phyloP scores from a whole-genome alignment of 163 green algal species.

The Scenedesmus sp. region DNA sequence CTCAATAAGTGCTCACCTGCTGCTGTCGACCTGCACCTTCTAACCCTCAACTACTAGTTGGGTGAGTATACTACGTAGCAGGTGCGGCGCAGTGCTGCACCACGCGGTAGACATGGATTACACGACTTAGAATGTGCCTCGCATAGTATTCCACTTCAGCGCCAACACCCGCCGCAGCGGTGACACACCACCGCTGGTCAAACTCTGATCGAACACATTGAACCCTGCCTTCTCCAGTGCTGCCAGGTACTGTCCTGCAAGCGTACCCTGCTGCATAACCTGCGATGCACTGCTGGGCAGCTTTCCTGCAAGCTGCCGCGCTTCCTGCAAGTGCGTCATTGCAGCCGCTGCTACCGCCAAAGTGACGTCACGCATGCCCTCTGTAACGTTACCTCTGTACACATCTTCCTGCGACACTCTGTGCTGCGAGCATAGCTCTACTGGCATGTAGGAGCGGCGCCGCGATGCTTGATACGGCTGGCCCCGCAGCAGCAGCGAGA shows the following conservation, averaged over 20 bases:
- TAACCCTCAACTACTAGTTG: too few relatives aligned
- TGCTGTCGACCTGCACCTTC: too few relatives aligned
- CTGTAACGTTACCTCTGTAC: constrained; percentile 65
- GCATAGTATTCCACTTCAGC: constrained; percentile 72
- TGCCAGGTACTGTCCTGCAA: constrained; percentile 73
- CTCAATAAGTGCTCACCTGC: too few relatives aligned
- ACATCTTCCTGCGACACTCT: constrained; percentile 70
- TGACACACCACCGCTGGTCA: constrained; percentile 60
- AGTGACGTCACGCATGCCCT: constrained; percentile 76
- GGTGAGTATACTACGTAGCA: too few relatives aligned
- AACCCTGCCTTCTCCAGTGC: constrained; percentile 78
- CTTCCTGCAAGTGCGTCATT: constrained; percentile 82
- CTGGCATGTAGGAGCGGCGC: constrained; percentile 38
- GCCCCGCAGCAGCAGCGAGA: constrained; percentile 19
- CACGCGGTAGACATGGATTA: too few relatives aligned
- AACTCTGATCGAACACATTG: constrained; percentile 72
- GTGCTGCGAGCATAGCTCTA: constrained; percentile 53
- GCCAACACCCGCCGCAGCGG: constrained; percentile 72
- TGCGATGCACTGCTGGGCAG: constrained; percentile 22
- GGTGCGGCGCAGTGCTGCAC: neutral
- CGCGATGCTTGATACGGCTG: constrained; percentile 6
- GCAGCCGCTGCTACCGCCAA: constrained; percentile 76
- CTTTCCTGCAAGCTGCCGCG: constrained; percentile 56
- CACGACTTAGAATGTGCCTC: constrained; percentile 64
- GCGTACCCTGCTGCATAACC: constrained; percentile 78